Base-by-base conservation (phyloP, 768 basidiomycete species). In the Macrocybe gigantea region DNA sequence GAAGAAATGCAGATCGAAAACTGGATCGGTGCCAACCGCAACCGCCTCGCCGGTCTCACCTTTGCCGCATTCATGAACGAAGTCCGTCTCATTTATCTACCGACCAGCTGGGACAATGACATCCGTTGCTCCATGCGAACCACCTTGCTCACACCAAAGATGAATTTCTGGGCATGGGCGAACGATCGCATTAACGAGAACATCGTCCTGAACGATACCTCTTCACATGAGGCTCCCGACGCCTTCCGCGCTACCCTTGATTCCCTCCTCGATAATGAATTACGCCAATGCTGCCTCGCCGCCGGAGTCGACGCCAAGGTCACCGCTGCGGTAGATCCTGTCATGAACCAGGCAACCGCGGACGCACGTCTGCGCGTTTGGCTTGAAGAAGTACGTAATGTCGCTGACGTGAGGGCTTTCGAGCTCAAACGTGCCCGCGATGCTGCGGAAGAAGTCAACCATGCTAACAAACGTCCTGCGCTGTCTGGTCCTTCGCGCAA, bases 331-430 rank as follows among this genome's bases (percentile, higher is more conserved):
- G 22, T 14, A 13, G 3, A 44, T 62, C 1, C 41, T 6, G 41
- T 45, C 14, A 55, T 53, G n/a, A 50, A 60, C 7, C 51, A 59
- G 32, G 49, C 59, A 1, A 38, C 49, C n/a, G 51, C 60, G 49
- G 39, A 54, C 10, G 10, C 33, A 0, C 41, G 55, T 1, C 53
- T 64, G 5, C 14, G 22, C 1, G 41, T 44, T 1, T 56, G 51
- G 35, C 30, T 11, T 1, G 37, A 55, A 2, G 51, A 54, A 7
- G 34, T 49, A 10, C 10, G 43, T n/a, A 11, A 22, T 2, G 41
- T 42, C 29, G 2, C 7, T 6, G 31, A 36, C 1, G 33, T 2
- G 3, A 14, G 13, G 13, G 33, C 14, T 5, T 47, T 33, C 4
- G 22, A 22, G 22, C 4, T 22, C 22, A 51, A 51, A 33, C 35